Conservation (phyloP, 768 basidiomycete genomes). For the Lanmaoa pseudosensibilis region DNA sequence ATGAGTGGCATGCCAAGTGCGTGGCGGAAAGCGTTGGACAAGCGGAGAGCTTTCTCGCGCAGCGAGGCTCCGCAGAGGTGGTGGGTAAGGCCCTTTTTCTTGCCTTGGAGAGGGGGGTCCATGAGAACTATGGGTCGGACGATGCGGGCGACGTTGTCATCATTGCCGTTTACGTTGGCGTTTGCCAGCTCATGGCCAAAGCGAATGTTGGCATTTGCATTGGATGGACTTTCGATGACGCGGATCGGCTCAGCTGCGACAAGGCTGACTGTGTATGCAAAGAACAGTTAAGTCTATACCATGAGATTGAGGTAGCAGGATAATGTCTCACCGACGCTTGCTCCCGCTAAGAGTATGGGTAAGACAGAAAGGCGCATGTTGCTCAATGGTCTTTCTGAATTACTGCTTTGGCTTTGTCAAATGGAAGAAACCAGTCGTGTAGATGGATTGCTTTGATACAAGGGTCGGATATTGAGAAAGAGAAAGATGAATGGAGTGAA, state of each 20-base stretch:
- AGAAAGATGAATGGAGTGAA: neutral
- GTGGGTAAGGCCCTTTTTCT: slow-evolving; percentile 11
- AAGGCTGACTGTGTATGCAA: slow-evolving; percentile 27
- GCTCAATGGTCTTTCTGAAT: neutral
- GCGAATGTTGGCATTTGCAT: slow-evolving; percentile 35
- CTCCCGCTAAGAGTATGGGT: slow-evolving; percentile 39
- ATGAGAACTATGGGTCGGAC: slow-evolving; percentile 15
- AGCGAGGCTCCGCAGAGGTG: slow-evolving; percentile 38
- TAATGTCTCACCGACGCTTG: slow-evolving; percentile 30
- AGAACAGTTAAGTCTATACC: slow-evolving; percentile 1
- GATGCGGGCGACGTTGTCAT: slow-evolving; percentile 26
- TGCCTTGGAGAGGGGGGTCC: slow-evolving; percentile 8
- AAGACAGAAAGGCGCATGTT: slow-evolving; percentile 41
- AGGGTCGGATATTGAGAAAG: neutral
- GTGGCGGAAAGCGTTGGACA: slow-evolving; percentile 56
- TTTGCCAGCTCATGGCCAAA: slow-evolving; percentile 40
- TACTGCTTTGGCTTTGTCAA: neutral
- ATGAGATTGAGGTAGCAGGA: neutral
- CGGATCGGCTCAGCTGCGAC: slow-evolving; percentile 53
- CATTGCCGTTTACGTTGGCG: slow-evolving; percentile 30
- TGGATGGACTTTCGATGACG: slow-evolving; percentile 39
- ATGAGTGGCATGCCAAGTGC: slow-evolving; percentile 55
- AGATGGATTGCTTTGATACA: slow-evolving; percentile 1
- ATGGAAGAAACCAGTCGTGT: neutral
- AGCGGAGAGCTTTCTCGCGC: slow-evolving; percentile 48